Base-by-base conservation (phyloP, 345 rosid genomes). In the Leavenworthia alabamica region DNA sequence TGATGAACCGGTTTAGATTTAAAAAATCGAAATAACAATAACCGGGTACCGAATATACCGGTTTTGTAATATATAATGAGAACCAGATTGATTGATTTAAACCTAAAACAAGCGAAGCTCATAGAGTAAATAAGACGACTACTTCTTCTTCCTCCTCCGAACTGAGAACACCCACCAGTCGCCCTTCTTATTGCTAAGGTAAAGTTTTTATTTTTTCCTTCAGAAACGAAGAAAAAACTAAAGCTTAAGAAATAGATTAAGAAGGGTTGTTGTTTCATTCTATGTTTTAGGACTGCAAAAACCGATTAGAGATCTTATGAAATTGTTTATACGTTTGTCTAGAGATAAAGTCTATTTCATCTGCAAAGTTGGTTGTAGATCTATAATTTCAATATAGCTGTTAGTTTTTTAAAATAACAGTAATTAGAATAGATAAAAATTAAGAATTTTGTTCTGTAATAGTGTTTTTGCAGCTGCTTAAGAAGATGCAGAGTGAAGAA, bases 401-500 rank as follows among this genome's bases (percentile, higher is more conserved):
- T 0, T 28, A 42, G 7, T 2, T 45, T 1, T 8, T 50, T 26
- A 17, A 26, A 11, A 4, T 14, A 28, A 39, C 43, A 28, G 13
- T 16, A 4, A 4, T 3, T 12, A 40, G 36, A 9, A 41, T 19
- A 4, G 24, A 29, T n/a, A 9, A 42, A 42, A 10, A 0, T 40
- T 32, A 16, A 44, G 29, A 12, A 37, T 37, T 47, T 41, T 51
- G 24, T 19, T 45, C 41, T 2, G 2, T 14, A 23, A 2, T 23
- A 3, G 4, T 23, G 4, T 23, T 23, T 61, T 15, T 69, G 19
- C 45, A 42, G 70, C 35, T 2, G 24, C 27, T 32, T 56, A 64
- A 42, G 64, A 57, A 12, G 58, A 68, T 70, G 74, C 20, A 46
- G 51, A 56, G 63, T 12, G 74, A 70, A 42, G 68, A 70, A 46